Conservation (phyloP, 371 early-diverging fungal genomes). For the Gilbertella persicaria region DNA sequence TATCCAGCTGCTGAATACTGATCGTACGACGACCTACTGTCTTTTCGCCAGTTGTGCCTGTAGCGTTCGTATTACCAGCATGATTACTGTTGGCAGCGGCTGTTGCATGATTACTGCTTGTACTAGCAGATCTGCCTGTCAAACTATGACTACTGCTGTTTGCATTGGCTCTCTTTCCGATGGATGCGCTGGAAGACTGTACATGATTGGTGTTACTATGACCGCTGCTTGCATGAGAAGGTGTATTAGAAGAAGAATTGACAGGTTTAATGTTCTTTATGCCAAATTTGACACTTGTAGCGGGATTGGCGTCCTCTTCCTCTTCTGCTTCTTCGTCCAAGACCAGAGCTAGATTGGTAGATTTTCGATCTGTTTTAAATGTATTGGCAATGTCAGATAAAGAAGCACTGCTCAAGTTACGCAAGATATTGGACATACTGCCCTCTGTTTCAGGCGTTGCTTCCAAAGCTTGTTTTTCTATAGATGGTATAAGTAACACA, state of each 20-base stretch:
- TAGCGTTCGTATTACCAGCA: constrained; percentile 11
- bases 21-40: constrained; percentile 33
- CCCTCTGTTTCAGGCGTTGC: constrained; percentile 24
- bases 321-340: constrained; percentile 24
- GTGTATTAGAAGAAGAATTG: constrained; percentile 33
- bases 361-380: constrained; percentile 36
- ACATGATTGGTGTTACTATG: constrained; percentile 1
- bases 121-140: background rate
- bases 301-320: constrained; percentile 3
- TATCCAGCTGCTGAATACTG: constrained; percentile 49
- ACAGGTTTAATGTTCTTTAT: constrained; percentile 38
- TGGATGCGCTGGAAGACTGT: constrained; percentile 3
- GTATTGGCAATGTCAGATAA: constrained; percentile 37
- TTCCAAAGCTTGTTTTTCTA: constrained; percentile 5
- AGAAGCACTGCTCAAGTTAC: constrained; percentile 40
- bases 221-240: constrained; percentile 20
- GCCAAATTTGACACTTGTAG: constrained; percentile 31
- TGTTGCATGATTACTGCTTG: no score
- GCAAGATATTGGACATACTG: constrained; percentile 27
- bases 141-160: constrained; percentile 10
- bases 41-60: background rate
- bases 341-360: constrained; percentile 25
- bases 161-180: constrained; percentile 19
- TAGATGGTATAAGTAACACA: no score
- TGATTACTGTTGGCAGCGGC: no score